Evolutionary conservation across 768 basidiomycete genomes (phyloP).

Genomic region (Hygrocybe coccinea): DNA sequence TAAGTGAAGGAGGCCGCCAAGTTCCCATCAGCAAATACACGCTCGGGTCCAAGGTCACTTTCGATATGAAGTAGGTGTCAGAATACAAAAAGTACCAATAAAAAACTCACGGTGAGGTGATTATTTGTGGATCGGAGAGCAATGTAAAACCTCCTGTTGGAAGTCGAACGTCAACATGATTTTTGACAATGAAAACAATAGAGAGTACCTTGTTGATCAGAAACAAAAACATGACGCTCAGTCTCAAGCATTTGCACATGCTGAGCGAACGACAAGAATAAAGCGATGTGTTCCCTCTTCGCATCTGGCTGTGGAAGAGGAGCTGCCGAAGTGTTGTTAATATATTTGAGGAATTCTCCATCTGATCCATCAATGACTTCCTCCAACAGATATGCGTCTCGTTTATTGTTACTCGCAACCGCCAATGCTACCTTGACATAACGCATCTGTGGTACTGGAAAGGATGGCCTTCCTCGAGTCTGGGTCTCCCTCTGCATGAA

Average conservation of each 20-base stretch:
- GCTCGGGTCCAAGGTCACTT: background rate
- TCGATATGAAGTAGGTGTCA: background rate
- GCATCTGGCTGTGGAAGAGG: slow-evolving; percentile 5
- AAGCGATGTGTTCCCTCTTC: slow-evolving; percentile 3
- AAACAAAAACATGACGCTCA: slow-evolving; percentile 17
- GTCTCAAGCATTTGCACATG: slow-evolving; percentile 26
- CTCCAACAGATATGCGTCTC: slow-evolving; percentile 16
- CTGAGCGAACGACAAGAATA: slow-evolving; percentile 22
- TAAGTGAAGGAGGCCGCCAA: background rate
- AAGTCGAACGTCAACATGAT: background rate
- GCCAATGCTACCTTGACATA: slow-evolving; percentile 3
- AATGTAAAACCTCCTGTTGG: slow-evolving; percentile 1
- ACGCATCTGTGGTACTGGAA: slow-evolving; percentile 4
- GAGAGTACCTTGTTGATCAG: slow-evolving; percentile 25
- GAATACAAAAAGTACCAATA: background rate
- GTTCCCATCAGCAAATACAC: slow-evolving; percentile 3
- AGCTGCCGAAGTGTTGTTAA: slow-evolving; percentile 20
- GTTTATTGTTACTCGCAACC: background rate
- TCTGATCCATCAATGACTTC: slow-evolving; percentile 11
- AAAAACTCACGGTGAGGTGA: slow-evolving; percentile 1
- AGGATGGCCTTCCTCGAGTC: background rate
- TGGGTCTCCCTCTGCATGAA: background rate
- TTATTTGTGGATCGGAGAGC: slow-evolving; percentile 6
- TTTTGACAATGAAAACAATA: background rate
- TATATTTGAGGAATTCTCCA: slow-evolving; percentile 21